A percentile compares a stretch with the other conserved stretches of the same genome.
Evolutionary conservation across 176 grass and related monocot species (phyloP).

Genomic region (Oryza meridionalis): DNA sequence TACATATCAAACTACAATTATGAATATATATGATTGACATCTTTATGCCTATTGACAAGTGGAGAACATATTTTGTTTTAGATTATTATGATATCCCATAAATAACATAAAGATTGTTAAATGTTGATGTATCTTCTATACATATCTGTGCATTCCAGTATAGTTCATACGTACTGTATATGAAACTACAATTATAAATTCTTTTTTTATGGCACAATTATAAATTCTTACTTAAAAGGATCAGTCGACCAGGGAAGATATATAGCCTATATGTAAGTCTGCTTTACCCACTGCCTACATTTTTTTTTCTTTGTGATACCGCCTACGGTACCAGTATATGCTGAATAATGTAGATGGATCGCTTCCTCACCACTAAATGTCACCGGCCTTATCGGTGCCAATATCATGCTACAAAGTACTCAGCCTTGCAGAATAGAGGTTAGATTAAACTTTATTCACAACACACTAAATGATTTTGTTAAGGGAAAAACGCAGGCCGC

Average conservation of each 20-base stretch:
- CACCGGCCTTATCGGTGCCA: too few relatives aligned
- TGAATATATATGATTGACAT: too few relatives aligned
- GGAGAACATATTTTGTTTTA: background rate
- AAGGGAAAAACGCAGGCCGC: background rate
- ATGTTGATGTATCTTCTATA: background rate
- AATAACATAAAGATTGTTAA: background rate
- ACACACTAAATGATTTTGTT: background rate
- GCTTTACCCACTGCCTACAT: too few relatives aligned
- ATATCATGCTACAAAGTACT: too few relatives aligned
- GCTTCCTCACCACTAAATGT: too few relatives aligned
- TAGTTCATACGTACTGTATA: background rate
- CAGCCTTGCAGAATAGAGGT: background rate
- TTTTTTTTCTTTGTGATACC: too few relatives aligned
- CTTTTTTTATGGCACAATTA: too few relatives aligned
- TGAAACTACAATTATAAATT: background rate
- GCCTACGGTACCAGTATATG: too few relatives aligned
- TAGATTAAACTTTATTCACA: too few relatives aligned
- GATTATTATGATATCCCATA: background rate
- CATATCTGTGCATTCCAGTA: background rate
- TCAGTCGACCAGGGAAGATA: background rate
- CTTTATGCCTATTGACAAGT: background rate
- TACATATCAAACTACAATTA: too few relatives aligned
- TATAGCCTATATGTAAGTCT: too few relatives aligned
- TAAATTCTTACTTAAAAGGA: background rate
- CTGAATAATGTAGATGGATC: too few relatives aligned